These are phyloP conservation scores for Aspergillus panamensis DNA, from an alignment of 495 filamentous ascomycete genomes.

Conservation along the genomic window DNA sequence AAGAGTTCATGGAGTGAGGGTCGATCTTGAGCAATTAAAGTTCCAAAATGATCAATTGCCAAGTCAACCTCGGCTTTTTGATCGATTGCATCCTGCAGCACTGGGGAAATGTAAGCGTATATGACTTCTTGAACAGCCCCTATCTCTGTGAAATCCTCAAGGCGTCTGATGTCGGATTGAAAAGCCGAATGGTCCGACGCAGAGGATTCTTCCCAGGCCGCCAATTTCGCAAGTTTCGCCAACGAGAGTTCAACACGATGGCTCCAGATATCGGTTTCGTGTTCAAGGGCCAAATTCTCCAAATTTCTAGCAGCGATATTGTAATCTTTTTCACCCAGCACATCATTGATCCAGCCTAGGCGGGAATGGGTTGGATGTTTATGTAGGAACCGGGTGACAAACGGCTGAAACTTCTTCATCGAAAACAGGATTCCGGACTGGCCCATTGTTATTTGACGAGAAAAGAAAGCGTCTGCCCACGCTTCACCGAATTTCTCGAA, in stretches of 20 bases:
- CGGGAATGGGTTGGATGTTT: constrained; percentile 64
- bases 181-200: constrained; percentile 20
- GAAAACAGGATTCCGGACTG: constrained; percentile 64
- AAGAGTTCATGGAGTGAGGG: constrained; percentile 64
- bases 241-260: constrained; percentile 89
- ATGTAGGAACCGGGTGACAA: constrained; percentile 72
- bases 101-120: constrained; percentile 55
- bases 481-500: constrained; percentile 69
- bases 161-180: constrained; percentile 35
- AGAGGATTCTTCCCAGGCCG: constrained; percentile 44
- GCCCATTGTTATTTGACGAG: constrained; percentile 63
- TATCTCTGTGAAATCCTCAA: constrained; percentile 61
- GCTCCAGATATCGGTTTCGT: constrained; percentile 76
- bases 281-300: constrained; percentile 56
- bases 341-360: constrained; percentile 93
- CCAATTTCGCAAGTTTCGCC: constrained; percentile 74
- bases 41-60: constrained; percentile 64
- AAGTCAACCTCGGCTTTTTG: constrained; percentile 70
- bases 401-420: constrained; percentile 57
- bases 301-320: constrained; percentile 64
- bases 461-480: constrained; percentile 80
- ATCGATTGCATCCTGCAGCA: constrained; percentile 68
- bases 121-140: constrained; percentile 73
- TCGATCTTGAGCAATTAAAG: constrained; percentile 51
- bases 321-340: constrained; percentile 68